Conservation (phyloP, 129 eudicot genomes). For the Flaveria brownii region DNA sequence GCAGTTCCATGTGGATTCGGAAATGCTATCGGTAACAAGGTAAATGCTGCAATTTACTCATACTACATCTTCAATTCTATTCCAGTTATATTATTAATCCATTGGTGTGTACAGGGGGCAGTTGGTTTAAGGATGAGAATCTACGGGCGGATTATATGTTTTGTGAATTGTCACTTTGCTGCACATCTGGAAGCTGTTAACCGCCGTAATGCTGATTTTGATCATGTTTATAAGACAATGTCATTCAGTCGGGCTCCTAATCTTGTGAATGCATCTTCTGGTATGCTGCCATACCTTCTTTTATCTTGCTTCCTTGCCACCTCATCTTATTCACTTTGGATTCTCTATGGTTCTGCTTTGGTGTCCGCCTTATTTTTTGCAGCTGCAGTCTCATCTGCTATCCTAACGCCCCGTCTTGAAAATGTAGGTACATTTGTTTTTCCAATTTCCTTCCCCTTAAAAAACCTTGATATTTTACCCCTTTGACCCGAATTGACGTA, state of each 20-base stretch:
- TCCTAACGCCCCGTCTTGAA: conserved; percentile 60
- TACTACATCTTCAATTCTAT: not conserved
- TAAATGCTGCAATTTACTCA: conserved; percentile 31
- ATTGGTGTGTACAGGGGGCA: conserved; percentile 69
- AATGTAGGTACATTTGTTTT: conserved; percentile 57
- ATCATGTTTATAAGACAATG: conserved; percentile 94
- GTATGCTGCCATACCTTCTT: conserved; percentile 59
- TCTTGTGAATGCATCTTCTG: conserved; percentile 58
- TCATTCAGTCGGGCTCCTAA: conserved; percentile 65
- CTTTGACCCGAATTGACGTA: not conserved
- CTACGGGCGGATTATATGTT: conserved; percentile 72
- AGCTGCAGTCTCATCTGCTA: conserved; percentile 74
- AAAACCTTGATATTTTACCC: not conserved
- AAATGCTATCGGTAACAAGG: conserved; percentile 97
- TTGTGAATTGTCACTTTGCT: conserved; percentile 98
- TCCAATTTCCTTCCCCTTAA: not conserved
- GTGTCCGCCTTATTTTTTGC: conserved; percentile 54
- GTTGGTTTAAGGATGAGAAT: conserved; percentile 96
- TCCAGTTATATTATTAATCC: conserved; percentile 21
- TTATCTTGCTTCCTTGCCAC: conserved; percentile 63
- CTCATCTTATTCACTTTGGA: conserved; percentile 50
- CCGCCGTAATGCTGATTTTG: conserved; percentile 94
- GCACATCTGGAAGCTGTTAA: conserved; percentile 87
- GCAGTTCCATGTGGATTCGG: conserved; percentile 99
- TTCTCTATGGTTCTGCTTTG: conserved; percentile 56